phyloP scores from a whole-genome alignment of 1,284 basidiomycete species.

The Erythrobasidium hasegawianum region DNA sequence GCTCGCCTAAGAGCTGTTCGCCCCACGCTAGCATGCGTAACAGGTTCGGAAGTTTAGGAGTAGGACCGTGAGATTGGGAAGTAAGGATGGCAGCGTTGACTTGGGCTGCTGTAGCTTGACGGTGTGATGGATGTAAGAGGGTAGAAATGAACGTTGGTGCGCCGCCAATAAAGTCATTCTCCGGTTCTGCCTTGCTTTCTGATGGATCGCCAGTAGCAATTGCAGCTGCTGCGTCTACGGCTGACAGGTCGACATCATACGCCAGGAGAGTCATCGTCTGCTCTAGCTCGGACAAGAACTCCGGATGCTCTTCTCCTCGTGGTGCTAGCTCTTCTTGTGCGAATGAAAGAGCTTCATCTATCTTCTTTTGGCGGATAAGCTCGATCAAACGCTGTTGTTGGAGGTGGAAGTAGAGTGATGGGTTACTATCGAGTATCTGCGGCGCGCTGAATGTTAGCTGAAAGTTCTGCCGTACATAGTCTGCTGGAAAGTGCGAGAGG shows the following conservation, averaged over 20 bases:
- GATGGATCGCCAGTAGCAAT: background rate
- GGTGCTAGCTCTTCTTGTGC: slow-evolving; percentile 91
- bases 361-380: slow-evolving; percentile 75
- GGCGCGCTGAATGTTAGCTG: slow-evolving; percentile 26
- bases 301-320: slow-evolving; percentile 87
- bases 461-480: slow-evolving; percentile 2
- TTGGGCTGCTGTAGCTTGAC: slow-evolving; percentile 82
- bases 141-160: slow-evolving; percentile 65
- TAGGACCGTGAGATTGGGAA: slow-evolving; percentile 82
- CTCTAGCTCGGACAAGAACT: slow-evolving; percentile 87
- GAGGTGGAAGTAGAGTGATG: slow-evolving; percentile 81
- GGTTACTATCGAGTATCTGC: slow-evolving; percentile 94
- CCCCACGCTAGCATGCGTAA: slow-evolving; percentile 84
- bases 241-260: slow-evolving; percentile 66
- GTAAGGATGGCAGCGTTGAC: slow-evolving; percentile 93
- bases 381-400: slow-evolving; percentile 95
- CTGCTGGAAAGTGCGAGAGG: background rate
- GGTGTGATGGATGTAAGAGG: slow-evolving; percentile 76
- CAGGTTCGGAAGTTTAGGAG: slow-evolving; percentile 83
- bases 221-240: slow-evolving; percentile 40
- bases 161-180: slow-evolving; percentile 17
- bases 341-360: slow-evolving; percentile 78
- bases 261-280: slow-evolving; percentile 92
- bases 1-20: slow-evolving; percentile 54
- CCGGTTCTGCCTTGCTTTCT: background rate